Evolutionary conservation across 1,284 basidiomycete genomes (phyloP), one percentile per base, ranked within the genome.

Genomic region (Ceratobasidium sp.): DNA sequence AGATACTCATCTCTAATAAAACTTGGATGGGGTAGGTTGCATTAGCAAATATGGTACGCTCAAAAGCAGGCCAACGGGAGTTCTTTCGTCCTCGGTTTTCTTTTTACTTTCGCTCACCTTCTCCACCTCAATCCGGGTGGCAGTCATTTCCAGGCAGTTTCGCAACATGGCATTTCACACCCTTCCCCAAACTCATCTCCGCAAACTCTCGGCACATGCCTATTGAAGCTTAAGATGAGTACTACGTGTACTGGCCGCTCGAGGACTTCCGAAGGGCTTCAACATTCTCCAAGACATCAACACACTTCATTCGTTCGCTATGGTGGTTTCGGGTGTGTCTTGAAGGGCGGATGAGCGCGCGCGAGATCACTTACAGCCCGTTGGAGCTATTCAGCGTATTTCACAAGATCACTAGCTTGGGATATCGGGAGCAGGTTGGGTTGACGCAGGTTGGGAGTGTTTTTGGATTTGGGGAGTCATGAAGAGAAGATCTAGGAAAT

Each of bases 401-500:
- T 79, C 98, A 99, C 82, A 98, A 99, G 85, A 92, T 98, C 78
- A 91, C 98, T 73, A 94, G 91, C 77, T 81, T 98, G 77, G 98
- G 98, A 0, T 98, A 97, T 83, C 87, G 96, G 79, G 98, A 99
- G 82, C 92, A 94, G 75, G 93, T 98, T 67, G 95, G 92, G 79
- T 83, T 99, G 59, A 89, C 92, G 81, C 96, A 98, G 82, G 94
- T 99, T 55, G 86, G 94, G 77, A 97, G 87, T 78, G 90, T 98
- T 47, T n/a, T 84, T 99, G 77, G 98, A 98, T 85, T 98, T 98
- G 91, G 98, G 99, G 84, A 95, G 92, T 82, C 98, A 99, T 83
- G 98, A 99, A 82, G 98, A 99, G 84, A 98, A 98, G 85, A 98
- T 99, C 76, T 96, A 99, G 81, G 98, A 99, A 79, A 99, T 99